Percentiles rank a stretch among this genome's conserved stretches.
Evolutionary conservation across 805 yeast species (phyloP).

Genomic region (Starmerella stellata): DNA sequence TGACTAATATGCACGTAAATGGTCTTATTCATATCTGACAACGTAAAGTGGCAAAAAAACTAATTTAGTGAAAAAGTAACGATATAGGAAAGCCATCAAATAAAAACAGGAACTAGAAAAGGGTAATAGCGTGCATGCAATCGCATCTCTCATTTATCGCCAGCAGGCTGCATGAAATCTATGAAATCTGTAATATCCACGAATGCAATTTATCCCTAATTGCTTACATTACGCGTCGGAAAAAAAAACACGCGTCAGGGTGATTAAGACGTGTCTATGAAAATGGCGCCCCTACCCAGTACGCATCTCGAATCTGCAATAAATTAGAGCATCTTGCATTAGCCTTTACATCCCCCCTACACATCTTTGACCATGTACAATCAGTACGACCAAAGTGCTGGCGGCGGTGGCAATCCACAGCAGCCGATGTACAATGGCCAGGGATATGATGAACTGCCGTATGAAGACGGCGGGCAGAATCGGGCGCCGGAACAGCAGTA

Average conservation of each 20-base stretch:
- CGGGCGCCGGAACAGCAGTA: slow-evolving; percentile 24
- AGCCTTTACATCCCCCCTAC: background rate
- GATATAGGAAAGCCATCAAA: no score
- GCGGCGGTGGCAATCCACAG: slow-evolving; percentile 8
- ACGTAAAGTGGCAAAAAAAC: no score
- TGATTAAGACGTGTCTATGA: background rate
- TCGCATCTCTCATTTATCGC: no score
- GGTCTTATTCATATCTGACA: no score
- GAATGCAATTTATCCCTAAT: no score
- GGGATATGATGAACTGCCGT: slow-evolving; percentile 7
- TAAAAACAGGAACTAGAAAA: no score
- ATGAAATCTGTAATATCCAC: background rate
- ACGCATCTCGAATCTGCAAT: background rate
- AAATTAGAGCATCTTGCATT: background rate
- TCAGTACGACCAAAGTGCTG: slow-evolving; percentile 13
- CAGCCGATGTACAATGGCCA: slow-evolving; percentile 4
- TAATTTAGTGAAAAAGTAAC: no score
- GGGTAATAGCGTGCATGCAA: no score
- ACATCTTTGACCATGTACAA: slow-evolving; percentile 10
- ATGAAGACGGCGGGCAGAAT: slow-evolving; percentile 10
- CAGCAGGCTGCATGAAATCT: no score
- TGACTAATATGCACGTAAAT: no score
- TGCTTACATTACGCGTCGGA: background rate
- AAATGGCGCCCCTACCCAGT: background rate
- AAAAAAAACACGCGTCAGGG: background rate